These are phyloP conservation scores for Tuber borchii DNA, from an alignment of 495 filamentous ascomycete species.

Conservation along the genomic window DNA sequence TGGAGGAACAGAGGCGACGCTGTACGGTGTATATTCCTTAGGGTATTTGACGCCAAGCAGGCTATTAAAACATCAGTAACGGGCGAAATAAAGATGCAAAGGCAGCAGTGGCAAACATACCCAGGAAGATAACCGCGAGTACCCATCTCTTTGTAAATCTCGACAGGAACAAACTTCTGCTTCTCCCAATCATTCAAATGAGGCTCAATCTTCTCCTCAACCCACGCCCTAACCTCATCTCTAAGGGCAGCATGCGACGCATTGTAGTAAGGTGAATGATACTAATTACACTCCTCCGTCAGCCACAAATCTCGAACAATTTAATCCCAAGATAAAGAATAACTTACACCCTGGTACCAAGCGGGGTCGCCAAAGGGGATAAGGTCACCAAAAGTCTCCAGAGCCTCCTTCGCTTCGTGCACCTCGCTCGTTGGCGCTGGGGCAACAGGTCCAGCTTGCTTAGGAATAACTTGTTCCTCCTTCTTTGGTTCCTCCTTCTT, in stretches of 20 bases:
- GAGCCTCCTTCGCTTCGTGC: slow-evolving; percentile 55
- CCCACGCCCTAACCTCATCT: slow-evolving; percentile 83
- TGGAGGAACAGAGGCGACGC: slow-evolving; percentile 66
- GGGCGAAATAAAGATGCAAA: too few relatives aligned
- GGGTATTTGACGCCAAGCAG: slow-evolving; percentile 77
- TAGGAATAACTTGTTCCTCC: slow-evolving; percentile 44
- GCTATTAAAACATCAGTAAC: slow-evolving; percentile 18
- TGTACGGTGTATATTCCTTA: slow-evolving; percentile 59
- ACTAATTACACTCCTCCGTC: slow-evolving; percentile 49
- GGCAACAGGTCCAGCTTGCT: slow-evolving; percentile 36
- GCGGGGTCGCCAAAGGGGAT: slow-evolving; percentile 87
- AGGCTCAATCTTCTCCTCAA: slow-evolving; percentile 83
- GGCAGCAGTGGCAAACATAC: slow-evolving; percentile 8
- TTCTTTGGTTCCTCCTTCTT: slow-evolving; percentile 52
- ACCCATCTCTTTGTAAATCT: slow-evolving; percentile 93
- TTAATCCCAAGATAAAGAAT: slow-evolving; percentile 5
- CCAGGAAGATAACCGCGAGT: slow-evolving; percentile 87
- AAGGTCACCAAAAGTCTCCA: slow-evolving; percentile 78
- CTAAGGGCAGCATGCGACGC: slow-evolving; percentile 84
- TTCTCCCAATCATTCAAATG: slow-evolving; percentile 95
- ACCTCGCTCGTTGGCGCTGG: slow-evolving; percentile 47
- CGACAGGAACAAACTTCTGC: slow-evolving; percentile 73
- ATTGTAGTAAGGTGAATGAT: slow-evolving; percentile 94
- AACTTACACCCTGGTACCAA: slow-evolving; percentile 91
- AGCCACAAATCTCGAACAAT: neutral